These are phyloP conservation scores for Chara braunii DNA, from an alignment of 139 green algal species.

Conservation along the genomic window DNA sequence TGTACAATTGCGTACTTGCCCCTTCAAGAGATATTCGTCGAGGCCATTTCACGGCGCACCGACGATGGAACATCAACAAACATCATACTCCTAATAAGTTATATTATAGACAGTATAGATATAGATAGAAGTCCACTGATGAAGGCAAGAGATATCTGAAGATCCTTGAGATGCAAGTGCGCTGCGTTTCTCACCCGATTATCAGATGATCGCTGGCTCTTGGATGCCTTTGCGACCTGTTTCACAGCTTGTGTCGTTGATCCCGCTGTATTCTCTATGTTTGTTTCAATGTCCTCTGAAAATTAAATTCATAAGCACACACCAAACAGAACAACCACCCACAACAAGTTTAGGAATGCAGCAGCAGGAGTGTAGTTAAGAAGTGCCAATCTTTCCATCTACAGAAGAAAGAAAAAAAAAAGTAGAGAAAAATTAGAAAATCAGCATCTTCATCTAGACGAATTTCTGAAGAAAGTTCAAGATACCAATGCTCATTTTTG, in stretches of 20 bases:
- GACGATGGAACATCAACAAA: too few relatives aligned
- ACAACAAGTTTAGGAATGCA: constrained; percentile 15
- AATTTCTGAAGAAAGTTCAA: constrained; percentile 1
- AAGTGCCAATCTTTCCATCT: neutral
- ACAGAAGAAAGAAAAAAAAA: neutral
- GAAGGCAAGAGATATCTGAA: too few relatives aligned
- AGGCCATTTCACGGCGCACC: too few relatives aligned
- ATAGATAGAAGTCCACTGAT: too few relatives aligned
- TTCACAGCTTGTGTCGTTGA: constrained; percentile 35
- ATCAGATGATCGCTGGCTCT: too few relatives aligned
- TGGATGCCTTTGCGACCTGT: constrained; percentile 39
- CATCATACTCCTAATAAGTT: too few relatives aligned
- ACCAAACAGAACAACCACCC: neutral
- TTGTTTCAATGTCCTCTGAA: constrained; percentile 51
- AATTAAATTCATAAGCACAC: neutral
- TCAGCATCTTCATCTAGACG: neutral
- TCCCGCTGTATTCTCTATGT: constrained; percentile 42
- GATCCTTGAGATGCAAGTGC: too few relatives aligned
- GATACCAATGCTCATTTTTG: too few relatives aligned
- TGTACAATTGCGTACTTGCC: too few relatives aligned
- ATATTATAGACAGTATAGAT: too few relatives aligned
- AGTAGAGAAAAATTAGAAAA: neutral
- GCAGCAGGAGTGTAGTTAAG: constrained; percentile 5
- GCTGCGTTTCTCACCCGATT: too few relatives aligned
- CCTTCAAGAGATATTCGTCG: too few relatives aligned